Percentiles rank a stretch among this genome's conserved stretches.
Evolutionary conservation across 352 stramenopile species (phyloP).

Genomic region (Ophiocytium majus): DNA sequence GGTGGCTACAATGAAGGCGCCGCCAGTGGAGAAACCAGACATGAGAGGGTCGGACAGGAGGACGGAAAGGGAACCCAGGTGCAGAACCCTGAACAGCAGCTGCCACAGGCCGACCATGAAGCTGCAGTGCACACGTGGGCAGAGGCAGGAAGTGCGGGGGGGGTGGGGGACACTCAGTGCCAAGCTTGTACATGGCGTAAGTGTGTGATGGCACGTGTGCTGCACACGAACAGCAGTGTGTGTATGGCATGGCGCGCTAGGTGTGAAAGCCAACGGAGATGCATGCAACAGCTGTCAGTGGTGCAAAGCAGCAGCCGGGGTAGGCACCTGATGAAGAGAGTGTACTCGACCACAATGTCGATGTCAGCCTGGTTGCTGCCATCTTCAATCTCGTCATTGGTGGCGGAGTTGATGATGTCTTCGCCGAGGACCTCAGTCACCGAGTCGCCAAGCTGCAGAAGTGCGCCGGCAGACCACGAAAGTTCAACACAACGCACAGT

Average conservation of each 20-base stretch:
- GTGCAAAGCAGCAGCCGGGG: too few species aligned
- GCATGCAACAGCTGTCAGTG: too few species aligned
- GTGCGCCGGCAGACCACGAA: background rate
- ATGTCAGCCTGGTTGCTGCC: background rate
- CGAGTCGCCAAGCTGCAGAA: conserved; percentile 17
- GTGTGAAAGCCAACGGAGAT: too few species aligned
- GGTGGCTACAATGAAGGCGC: conserved; percentile 80
- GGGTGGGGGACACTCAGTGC: conserved; percentile 69
- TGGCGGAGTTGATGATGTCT: background rate
- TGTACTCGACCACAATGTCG: background rate
- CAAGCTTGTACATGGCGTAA: too few species aligned
- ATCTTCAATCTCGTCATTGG: background rate
- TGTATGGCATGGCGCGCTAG: too few species aligned
- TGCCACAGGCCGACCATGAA: conserved; percentile 73
- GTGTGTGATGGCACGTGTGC: too few species aligned
- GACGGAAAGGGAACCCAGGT: conserved; percentile 74
- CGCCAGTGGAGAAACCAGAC: conserved; percentile 79
- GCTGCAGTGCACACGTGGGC: conserved; percentile 1
- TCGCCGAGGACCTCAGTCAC: conserved; percentile 10
- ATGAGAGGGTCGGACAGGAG: conserved; percentile 82
- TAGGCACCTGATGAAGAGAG: conserved; percentile 5
- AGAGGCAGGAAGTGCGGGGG: conserved; percentile 30
- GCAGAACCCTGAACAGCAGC: conserved; percentile 73
- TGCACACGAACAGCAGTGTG: too few species aligned
- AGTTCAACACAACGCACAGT: too few species aligned